Base-by-base conservation (phyloP, 768 basidiomycete species). In the Xerocomellus dryophilus region DNA sequence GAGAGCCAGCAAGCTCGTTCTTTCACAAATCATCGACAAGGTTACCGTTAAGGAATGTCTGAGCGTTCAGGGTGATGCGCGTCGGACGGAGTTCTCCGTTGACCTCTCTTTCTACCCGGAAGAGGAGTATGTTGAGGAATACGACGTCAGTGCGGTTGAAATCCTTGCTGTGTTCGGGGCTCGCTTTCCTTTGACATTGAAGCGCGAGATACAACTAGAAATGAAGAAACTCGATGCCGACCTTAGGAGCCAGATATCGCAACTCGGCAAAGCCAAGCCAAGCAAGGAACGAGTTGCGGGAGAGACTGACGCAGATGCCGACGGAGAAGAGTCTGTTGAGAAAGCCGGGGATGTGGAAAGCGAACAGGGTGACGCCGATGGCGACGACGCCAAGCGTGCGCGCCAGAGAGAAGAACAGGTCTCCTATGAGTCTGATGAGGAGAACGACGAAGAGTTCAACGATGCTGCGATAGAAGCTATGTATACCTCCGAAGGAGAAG, bases 11-110 rank as follows among this genome's bases (percentile, higher is more conserved):
- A 85, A 84, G 15, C 79, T 98, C 47, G 84, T 88, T 9, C 81
- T 98, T 20, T 89, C 95, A 5, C 92, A 98, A 68, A 75, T 98
- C 31, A 81, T 97, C 47, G 90, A 98, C 58, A 79, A 78, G 47
- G 86, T 96, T 43, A 76, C 74, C 0, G 94, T 99, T 14, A 87
- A 81, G 46, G 95, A 99, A 69, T 77, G 79, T 34, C 77, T 96
- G 18, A 80, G 77, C 15, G 78, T 81, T 25, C 82, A 86, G 56
- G 82, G 82, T 45, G 78, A 82, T 43, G 78, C 85, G 1, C 84
- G 95, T 39, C 80, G 82, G 55, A 90, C 91, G 43, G 80, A 84
- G 43, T 96, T 94, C 76, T 85, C 79, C 2, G 81, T 98, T 53
- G 73, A 85, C 32, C 83, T 98, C 59, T 76, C 79, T 43, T 90